Evolutionary conservation across 1,284 basidiomycete species (phyloP), one percentile per base, ranked within the genome.

Genomic region (Vanrija sp.): DNA sequence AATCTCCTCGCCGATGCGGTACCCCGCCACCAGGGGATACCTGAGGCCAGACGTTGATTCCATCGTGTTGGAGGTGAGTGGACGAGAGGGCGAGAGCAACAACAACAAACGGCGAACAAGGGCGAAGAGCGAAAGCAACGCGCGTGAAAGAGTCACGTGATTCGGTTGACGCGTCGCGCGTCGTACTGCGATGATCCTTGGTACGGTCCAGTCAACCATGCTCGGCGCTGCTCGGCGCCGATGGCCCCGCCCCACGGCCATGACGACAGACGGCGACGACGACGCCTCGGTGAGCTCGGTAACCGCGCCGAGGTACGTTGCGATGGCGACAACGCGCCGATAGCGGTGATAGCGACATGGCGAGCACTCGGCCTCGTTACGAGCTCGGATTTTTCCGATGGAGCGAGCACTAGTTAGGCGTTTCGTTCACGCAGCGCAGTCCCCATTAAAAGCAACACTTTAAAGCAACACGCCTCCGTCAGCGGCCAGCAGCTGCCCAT

Each of bases 1-100:
- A 48, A 93, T 86, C 73, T 86, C 82, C 62, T 87, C 80, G 8
- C 87, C 78, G 12, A 92, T 79, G 21, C 85, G 79, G 68, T 83
- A 92, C 5, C 89, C 89, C 83, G 66, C 62, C 28, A 76, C 68
- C 19, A 34, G 19, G 5, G 73, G 71, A 49, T 73, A 75, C 14
- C 42, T 39, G 8, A 71, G 56, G 0, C 23, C 10, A 5, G 21
- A 9, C 1, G 8, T 34, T 19, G 50, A 54, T 9, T 39, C 55
- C 58, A 62, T 62, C 8, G 38, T 54, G 34, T 1, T 29, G 4
- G 42, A 23, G 21, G 1, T 25, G 42, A 23, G 16, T 39, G 38
- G 10, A 6, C 10, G 28, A 28, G 46, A 19, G 8, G 19, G 19
- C 23, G 34, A 34, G 34, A 23, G 16, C 34, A 18, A 43, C 14